Evolutionary conservation across 2,329 filamentous ascomycete genomes (phyloP).

Genomic region (Moelleriella libera): DNA sequence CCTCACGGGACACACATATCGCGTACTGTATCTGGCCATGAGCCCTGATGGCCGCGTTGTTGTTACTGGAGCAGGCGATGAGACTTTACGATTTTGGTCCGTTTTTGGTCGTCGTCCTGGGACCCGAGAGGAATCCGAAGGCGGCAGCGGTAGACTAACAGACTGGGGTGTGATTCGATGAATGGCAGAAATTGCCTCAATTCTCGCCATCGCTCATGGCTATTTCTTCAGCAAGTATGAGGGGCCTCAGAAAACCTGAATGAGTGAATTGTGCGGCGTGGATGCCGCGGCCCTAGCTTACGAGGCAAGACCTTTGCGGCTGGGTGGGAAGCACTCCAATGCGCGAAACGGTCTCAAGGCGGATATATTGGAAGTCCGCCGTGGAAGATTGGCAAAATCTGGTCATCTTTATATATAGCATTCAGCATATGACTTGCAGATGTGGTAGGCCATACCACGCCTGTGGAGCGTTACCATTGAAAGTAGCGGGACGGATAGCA

Average conservation of each 20-base stretch:
- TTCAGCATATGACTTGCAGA: background rate
- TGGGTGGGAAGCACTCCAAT: too few relatives aligned
- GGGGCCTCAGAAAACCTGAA: background rate
- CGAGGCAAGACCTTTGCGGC: too few relatives aligned
- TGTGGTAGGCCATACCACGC: background rate
- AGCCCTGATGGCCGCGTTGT: constrained; percentile 89
- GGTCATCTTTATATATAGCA: background rate
- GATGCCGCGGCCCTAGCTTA: too few relatives aligned
- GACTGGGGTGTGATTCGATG: constrained; percentile 76
- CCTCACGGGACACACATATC: constrained; percentile 89
- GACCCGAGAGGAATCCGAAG: constrained; percentile 52
- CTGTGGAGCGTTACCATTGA: background rate
- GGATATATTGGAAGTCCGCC: too few relatives aligned
- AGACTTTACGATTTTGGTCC: constrained; percentile 94
- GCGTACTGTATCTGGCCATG: constrained; percentile 93
- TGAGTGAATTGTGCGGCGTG: background rate
- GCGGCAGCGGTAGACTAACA: constrained; percentile 44
- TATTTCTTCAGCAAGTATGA: too few relatives aligned
- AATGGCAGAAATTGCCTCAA: background rate
- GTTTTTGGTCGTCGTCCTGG: constrained; percentile 77
- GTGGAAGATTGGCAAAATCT: too few relatives aligned
- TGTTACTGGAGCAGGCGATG: constrained; percentile 90
- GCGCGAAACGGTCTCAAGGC: too few relatives aligned
- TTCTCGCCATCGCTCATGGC: too few relatives aligned
- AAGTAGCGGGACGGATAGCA: background rate